Base-by-base conservation (phyloP, 768 basidiomycete species). In the Mycena galericulata region DNA sequence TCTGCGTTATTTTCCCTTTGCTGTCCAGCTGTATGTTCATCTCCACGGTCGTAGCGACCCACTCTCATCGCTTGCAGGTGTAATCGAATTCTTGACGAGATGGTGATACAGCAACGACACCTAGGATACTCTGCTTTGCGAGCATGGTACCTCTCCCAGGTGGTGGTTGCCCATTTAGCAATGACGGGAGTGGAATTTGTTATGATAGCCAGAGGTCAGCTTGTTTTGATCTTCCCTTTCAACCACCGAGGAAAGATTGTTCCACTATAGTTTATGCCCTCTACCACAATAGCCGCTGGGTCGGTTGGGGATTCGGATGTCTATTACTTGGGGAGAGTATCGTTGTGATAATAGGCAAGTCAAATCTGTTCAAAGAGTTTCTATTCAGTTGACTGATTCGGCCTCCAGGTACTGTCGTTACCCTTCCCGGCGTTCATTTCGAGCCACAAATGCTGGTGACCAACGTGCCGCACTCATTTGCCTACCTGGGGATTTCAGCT, bases 141-240 rank as follows among this genome's bases (percentile, higher is more conserved):
- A 43, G 58, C 51, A 26, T 67, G 66, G 66, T 68, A 71, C 38
- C 51, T 65, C 18, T 62, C 54, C 5, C 70, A 68, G 32, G 67
- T 65, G 2, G 26, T 67, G n/a, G 38, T 71, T 3, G 66, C 66
- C n/a, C 62, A 67, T 34, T n/a, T 68, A 40, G n/a, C 38, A 7
- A 67, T 71, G 70, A 62, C 58, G 10, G 66, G 45, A 29, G 63
- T 68, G 4, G 70, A 71, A 66, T 22, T 65, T 50, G 66, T 71
- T n/a, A 71, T 71, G 70, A 62, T 67, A 57, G 70, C 36, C 18
- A 58, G 70, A 71, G 65, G 65, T 70, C 12, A 38, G 54, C 24
- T 15, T 24, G 14, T 38, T 30, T 32, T 24, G 8, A 15, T 38
- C 1, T 34, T 14, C 22, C 24, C 26, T 24, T 2, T 12, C 10